Evolutionary conservation across 192 early-diverging fungal species (phyloP), one percentile per base, ranked within the genome.

Genomic region (Funneliformis mosseae): DNA sequence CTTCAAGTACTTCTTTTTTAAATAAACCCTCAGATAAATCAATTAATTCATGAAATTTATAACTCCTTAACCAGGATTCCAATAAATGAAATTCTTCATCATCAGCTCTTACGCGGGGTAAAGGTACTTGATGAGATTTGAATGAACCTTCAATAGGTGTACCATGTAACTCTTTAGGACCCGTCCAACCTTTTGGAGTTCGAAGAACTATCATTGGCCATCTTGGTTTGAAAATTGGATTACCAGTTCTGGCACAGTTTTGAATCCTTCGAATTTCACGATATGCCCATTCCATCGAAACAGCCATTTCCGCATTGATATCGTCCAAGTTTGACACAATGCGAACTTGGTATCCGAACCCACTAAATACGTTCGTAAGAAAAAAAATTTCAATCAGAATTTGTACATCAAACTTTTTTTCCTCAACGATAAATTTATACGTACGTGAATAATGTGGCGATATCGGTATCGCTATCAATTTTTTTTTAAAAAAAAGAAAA

Each of bases 141-240:
- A 83, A 87, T 9, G 83, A 87, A 10, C 86, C 86, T 68, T 84
- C 85, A 41, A 87, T 75, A 25, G 55, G 82, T 11, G 81, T 6
- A 9, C 86, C 86, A 78, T 87, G 85, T 5, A 82, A 38, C n/a
- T 78, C 71, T 38, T 63, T 78, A 7, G 86, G 86, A 4, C 86
- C 84, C 14, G 86, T 87, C 86, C 86, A 87, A 9, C 86, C 86
- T 75, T 87, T 87, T 14, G 86, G 86, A 23, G 83, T 82, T 50
- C 85, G 80, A 3, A 87, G 81, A 79, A 86, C 70, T 9, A 87
- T 28, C 81, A 86, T 85, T 8, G 86, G 86, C 86, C 86, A 87
- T 25, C 82, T 74, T 43, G 86, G 86, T 72, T 87, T 85, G 62
- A 38, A 72, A 42, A 87, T 81, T 12, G 86, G 83, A 28, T 82